Percentiles rank a stretch among this genome's conserved stretches.
Evolutionary conservation across 257 asterid species (phyloP).

Genomic region (Penstemon barbatus): DNA sequence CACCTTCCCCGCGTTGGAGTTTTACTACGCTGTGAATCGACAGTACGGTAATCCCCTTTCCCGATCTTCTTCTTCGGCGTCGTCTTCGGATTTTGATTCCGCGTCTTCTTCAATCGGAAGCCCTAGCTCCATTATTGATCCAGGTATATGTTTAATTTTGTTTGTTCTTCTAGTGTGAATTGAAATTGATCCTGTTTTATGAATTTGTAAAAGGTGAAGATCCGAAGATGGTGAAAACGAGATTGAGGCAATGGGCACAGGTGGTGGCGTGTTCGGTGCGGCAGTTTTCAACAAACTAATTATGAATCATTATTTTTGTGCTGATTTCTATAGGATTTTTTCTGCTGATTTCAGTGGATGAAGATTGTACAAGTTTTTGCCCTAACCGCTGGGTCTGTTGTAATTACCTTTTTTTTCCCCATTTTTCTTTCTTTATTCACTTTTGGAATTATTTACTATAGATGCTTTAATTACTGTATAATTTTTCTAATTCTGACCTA

Average conservation of each 20-base stretch:
- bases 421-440: background rate
- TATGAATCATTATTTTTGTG: conserved; percentile 21
- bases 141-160: conserved; percentile 39
- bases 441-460: background rate
- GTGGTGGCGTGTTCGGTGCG: conserved; percentile 74
- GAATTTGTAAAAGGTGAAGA: conserved; percentile 42
- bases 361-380: conserved; percentile 24
- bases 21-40: conserved; percentile 54
- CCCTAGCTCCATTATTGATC: conserved; percentile 41
- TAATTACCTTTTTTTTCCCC: conserved; percentile 21
- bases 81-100: conserved; percentile 43
- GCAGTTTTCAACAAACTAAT: conserved; percentile 34
- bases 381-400: conserved; percentile 28
- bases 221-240: conserved; percentile 54
- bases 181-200: background rate
- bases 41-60: conserved; percentile 35
- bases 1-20: conserved; percentile 67
- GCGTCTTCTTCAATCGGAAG: conserved; percentile 28
- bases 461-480: too few species aligned
- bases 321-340: conserved; percentile 18
- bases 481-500: too few species aligned
- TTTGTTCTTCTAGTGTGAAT: background rate
- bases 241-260: conserved; percentile 78
- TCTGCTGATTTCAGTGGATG: conserved; percentile 28
- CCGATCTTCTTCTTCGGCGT: conserved; percentile 49